Conservation (phyloP, 2,329 filamentous ascomycete genomes). For the Passalora sequoiae region DNA sequence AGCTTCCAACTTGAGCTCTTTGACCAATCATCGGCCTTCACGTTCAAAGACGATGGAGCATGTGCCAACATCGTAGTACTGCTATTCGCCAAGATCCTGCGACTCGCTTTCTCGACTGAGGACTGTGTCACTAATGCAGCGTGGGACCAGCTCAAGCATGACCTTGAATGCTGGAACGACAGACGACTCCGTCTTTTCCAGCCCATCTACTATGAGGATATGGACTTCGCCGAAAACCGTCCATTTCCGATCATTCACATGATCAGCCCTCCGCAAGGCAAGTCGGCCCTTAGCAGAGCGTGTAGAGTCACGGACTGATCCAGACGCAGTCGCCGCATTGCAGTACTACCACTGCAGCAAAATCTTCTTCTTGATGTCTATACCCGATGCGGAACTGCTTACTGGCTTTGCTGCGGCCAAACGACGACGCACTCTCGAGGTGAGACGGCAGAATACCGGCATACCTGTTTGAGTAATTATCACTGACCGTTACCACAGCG, state of each 20-base stretch:
- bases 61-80: conserved; percentile 39
- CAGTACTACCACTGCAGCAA: conserved; percentile 36
- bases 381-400: conserved; percentile 10
- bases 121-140: conserved; percentile 3
- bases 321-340: conserved; percentile 29
- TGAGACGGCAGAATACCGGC: no score
- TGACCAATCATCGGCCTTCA: conserved; percentile 36
- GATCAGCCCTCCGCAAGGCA: conserved; percentile 32
- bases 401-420: conserved; percentile 21
- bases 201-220: conserved; percentile 28
- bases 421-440: conserved; percentile 17
- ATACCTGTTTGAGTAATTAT: no score
- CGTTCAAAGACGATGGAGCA: conserved; percentile 36
- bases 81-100: conserved; percentile 38
- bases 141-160: conserved; percentile 16
- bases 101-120: conserved; percentile 11
- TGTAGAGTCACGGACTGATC: background rate
- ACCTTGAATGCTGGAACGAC: conserved; percentile 21
- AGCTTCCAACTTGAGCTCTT: conserved; percentile 38
- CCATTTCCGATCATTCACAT: conserved; percentile 33
- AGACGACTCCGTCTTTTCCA: conserved; percentile 22
- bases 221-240: conserved; percentile 11
- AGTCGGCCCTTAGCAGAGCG: background rate
- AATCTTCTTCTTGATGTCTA: conserved; percentile 24
- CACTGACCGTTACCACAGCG: conserved; percentile 10